Evolutionary conservation across 495 filamentous ascomycete species (phyloP).

Genomic region (Trichoderma parareesei): DNA sequence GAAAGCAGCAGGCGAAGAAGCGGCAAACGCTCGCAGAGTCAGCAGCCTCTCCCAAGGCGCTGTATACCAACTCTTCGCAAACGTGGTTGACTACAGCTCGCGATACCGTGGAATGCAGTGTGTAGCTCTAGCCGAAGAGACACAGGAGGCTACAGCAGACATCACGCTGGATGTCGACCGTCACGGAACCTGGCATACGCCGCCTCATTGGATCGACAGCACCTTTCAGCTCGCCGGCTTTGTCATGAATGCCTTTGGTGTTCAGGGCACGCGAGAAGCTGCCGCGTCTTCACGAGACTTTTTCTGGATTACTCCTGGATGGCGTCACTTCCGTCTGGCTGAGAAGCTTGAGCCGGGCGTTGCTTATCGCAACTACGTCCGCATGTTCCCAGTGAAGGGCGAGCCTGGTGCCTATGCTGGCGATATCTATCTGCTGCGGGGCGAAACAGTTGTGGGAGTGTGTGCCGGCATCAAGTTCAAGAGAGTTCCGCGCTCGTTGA

Average conservation of each 20-base stretch:
- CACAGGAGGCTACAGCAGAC: constrained; percentile 35
- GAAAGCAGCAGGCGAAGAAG: not conserved
- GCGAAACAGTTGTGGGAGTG: not conserved
- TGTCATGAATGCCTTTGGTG: not conserved
- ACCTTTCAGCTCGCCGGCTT: not conserved
- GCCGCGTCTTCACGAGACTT: not conserved
- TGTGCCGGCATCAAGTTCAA: not conserved
- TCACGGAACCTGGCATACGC: not conserved
- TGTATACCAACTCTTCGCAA: constrained; percentile 53
- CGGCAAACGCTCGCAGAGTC: not conserved
- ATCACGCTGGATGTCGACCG: constrained; percentile 14
- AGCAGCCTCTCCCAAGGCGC: constrained; percentile 24
- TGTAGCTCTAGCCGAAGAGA: constrained; percentile 45
- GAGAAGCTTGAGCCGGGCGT: not conserved
- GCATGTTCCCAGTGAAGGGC: not conserved
- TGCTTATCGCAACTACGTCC: not conserved
- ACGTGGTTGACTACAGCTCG: constrained; percentile 49
- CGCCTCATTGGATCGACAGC: not conserved
- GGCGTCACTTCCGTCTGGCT: not conserved
- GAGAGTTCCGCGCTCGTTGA: not conserved
- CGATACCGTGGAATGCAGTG: constrained; percentile 55
- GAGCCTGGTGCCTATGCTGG: not conserved
- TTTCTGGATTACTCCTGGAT: not conserved
- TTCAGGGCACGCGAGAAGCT: not conserved
- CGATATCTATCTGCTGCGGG: not conserved